Conservation (phyloP, 768 basidiomycete species). For the Coprinopsis cinerea region DNA sequence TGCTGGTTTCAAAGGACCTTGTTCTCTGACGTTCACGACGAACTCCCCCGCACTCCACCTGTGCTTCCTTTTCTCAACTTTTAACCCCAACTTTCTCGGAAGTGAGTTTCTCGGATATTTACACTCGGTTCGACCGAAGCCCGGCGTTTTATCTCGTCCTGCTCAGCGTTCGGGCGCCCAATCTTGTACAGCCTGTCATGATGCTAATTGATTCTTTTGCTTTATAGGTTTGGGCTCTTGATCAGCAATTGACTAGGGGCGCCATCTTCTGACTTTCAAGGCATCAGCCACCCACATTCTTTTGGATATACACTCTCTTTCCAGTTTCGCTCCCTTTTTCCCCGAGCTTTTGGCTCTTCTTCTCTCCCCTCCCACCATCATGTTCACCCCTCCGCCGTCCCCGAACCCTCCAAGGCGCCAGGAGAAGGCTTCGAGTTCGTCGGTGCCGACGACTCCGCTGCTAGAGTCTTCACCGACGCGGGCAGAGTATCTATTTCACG, state of each 20-base stretch:
- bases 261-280: neutral
- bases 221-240: neutral
- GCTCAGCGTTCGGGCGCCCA: no score
- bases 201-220: neutral
- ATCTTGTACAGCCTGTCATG: neutral
- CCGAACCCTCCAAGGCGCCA: conserved; percentile 17
- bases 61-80: no score
- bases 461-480: conserved; percentile 6
- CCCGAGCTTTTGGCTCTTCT: neutral
- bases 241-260: neutral
- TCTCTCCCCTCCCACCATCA: conserved; percentile 10
- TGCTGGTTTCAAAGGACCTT: no score
- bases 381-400: conserved; percentile 33
- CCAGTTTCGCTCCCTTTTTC: conserved; percentile 8
- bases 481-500: conserved; percentile 11
- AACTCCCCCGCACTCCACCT: no score
- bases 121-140: no score
- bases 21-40: no score
- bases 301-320: conserved; percentile 20
- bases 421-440: neutral
- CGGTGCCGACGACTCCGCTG: neutral
- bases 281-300: conserved; percentile 18
- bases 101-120: no score
- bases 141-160: no score
- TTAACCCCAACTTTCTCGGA: no score